Conservation (phyloP, 2,329 filamentous ascomycete species). For the Periconia sp. region DNA sequence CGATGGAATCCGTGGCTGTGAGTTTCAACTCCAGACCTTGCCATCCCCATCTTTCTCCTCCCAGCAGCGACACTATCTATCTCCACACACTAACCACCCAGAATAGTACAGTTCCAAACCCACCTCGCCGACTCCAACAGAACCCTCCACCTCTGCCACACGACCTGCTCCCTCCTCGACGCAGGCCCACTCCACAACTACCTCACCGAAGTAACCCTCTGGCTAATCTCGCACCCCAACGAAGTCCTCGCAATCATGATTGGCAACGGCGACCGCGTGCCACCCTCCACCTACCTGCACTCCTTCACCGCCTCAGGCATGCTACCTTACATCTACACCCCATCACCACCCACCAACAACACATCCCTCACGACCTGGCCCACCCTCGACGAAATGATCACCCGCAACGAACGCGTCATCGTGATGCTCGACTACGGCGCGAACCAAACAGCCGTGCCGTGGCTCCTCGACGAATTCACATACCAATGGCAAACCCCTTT, state of each 20-base stretch:
- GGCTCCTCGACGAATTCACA: conserved; percentile 83
- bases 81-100: not conserved
- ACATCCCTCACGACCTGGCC: conserved; percentile 73
- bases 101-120: conserved; percentile 60
- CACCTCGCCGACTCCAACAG: conserved; percentile 57
- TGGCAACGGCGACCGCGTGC: conserved; percentile 75
- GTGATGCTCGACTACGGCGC: conserved; percentile 51
- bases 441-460: conserved; percentile 76
- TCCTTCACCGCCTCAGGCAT: conserved; percentile 74
- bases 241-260: conserved; percentile 87
- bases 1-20: conserved; percentile 41
- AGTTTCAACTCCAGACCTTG: conserved; percentile 3
- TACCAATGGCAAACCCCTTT: conserved; percentile 93
- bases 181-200: conserved; percentile 76
- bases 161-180: conserved; percentile 78
- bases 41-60: not conserved
- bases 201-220: conserved; percentile 67
- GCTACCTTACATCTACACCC: conserved; percentile 70
- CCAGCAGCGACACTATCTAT: not conserved
- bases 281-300: conserved; percentile 63
- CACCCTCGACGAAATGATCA: conserved; percentile 65
- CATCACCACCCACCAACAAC: conserved; percentile 68
- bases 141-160: conserved; percentile 74
- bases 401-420: conserved; percentile 33
- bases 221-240: conserved; percentile 77